phyloP scores from a whole-genome alignment of 2,329 filamentous ascomycete species.

The Nemania sp. region DNA sequence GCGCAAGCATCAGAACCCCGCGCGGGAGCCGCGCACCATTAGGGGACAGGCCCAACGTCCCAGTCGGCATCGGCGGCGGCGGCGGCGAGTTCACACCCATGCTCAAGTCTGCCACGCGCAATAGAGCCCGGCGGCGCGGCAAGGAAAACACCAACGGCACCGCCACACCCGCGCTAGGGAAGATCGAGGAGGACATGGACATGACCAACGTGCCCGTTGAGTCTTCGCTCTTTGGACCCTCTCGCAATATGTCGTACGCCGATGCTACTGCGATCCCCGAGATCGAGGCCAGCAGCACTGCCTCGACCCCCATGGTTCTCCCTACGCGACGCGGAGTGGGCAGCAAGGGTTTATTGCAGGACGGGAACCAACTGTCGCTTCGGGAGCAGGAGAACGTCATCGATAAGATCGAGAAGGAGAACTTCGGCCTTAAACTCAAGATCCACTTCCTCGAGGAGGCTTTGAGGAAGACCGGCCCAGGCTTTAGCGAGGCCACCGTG shows the following conservation, averaged over 20 bases:
- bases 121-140: conserved; percentile 67
- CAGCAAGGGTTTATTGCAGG: conserved; percentile 71
- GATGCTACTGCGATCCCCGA: conserved; percentile 77
- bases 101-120: conserved; percentile 78
- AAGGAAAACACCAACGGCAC: conserved; percentile 64
- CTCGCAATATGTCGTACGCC: conserved; percentile 66
- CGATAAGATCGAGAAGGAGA: conserved; percentile 96
- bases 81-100: conserved; percentile 91
- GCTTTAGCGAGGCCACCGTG: conserved; percentile 85
- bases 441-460: conserved; percentile 96
- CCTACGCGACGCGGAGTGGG: conserved; percentile 66
- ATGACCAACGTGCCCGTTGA: conserved; percentile 76
- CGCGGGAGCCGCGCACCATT: conserved; percentile 70
- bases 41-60: conserved; percentile 72
- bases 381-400: conserved; percentile 95
- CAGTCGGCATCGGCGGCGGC: conserved; percentile 62
- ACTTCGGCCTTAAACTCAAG: conserved; percentile 94
- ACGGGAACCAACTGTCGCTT: conserved; percentile 88
- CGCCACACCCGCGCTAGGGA: conserved; percentile 71
- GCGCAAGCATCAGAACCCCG: conserved; percentile 71
- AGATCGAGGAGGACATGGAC: conserved; percentile 68
- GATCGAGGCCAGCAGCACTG: conserved; percentile 76
- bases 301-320: conserved; percentile 79
- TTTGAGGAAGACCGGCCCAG: conserved; percentile 82
- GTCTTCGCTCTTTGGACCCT: conserved; percentile 70